Conservation (phyloP, 1,284 basidiomycete genomes). For the Leucoagaricus sp. region DNA sequence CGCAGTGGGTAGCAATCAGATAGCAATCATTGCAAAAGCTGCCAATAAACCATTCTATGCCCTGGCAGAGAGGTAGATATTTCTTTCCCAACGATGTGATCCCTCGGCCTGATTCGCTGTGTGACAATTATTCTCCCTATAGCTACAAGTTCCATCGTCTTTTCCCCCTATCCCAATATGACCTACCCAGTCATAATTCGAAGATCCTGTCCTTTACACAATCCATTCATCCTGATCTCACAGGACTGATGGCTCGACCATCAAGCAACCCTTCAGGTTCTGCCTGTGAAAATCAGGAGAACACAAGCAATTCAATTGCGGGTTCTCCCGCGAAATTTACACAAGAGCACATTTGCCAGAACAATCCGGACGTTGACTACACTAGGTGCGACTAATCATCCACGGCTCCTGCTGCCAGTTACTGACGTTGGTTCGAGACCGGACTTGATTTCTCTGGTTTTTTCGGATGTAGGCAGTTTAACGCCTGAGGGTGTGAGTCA, state of each 20-base stretch:
- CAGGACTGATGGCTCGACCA: slow-evolving; percentile 10
- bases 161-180: slow-evolving; percentile 96
- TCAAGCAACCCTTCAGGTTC: slow-evolving; percentile 19
- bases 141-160: slow-evolving; percentile 98
- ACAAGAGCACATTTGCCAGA: slow-evolving; percentile 71
- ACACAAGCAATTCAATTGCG: slow-evolving; percentile 18
- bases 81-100: slow-evolving; percentile 8
- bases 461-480: slow-evolving; percentile 90
- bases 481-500: slow-evolving; percentile 92
- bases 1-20: slow-evolving; percentile 93
- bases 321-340: slow-evolving; percentile 52
- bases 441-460: slow-evolving; percentile 86
- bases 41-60: slow-evolving; percentile 97
- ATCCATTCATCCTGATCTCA: slow-evolving; percentile 26
- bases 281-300: slow-evolving; percentile 18
- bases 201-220: slow-evolving; percentile 68
- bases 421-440: slow-evolving; percentile 49
- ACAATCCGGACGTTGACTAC: slow-evolving; percentile 84
- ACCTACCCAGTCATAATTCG: slow-evolving; percentile 84
- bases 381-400: slow-evolving; percentile 54
- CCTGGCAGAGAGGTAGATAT: slow-evolving; percentile 83
- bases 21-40: slow-evolving; percentile 94
- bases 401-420: slow-evolving; percentile 12
- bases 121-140: slow-evolving; percentile 22
- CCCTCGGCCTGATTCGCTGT: slow-evolving; percentile 17